A percentile compares a stretch with the other conserved stretches of the same genome.
Evolutionary conservation across 257 asterid species (phyloP).

Genomic region (Ajuga chamaepitys): DNA sequence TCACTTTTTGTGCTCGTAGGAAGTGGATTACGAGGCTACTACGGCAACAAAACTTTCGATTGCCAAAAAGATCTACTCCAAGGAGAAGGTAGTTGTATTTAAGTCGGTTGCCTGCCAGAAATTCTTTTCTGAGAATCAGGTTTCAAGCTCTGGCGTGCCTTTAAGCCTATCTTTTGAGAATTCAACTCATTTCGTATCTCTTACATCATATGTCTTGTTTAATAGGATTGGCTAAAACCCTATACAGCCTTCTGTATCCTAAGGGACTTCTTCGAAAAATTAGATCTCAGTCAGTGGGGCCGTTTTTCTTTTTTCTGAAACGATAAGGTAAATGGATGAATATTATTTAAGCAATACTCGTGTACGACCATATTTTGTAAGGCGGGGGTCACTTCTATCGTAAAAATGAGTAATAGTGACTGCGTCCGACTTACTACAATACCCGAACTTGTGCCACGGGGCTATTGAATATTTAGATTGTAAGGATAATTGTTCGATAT

Average conservation of each 20-base stretch:
- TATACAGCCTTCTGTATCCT: slow-evolving; percentile 95
- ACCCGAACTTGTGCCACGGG: too few species aligned
- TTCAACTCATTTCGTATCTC: neutral
- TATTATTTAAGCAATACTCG: too few species aligned
- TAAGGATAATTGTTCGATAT: too few species aligned
- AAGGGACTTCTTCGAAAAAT: slow-evolving; percentile 91
- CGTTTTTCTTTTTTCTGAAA: slow-evolving; percentile 63
- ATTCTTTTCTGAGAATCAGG: slow-evolving; percentile 85
- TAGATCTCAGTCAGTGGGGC: slow-evolving; percentile 98
- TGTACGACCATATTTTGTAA: too few species aligned
- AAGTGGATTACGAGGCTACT: slow-evolving; percentile 84
- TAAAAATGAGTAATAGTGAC: too few species aligned
- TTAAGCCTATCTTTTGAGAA: neutral
- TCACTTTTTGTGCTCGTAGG: slow-evolving; percentile 36
- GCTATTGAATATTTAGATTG: too few species aligned
- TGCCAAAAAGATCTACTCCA: slow-evolving; percentile 68
- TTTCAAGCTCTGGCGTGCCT: slow-evolving; percentile 15
- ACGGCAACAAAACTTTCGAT: slow-evolving; percentile 80
- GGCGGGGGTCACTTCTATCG: too few species aligned
- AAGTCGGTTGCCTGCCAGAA: slow-evolving; percentile 57
- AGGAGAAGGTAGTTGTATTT: slow-evolving; percentile 70
- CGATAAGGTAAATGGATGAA: too few species aligned
- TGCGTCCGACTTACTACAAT: too few species aligned
- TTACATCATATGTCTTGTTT: neutral
- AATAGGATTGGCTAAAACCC: slow-evolving; percentile 91